These are phyloP conservation scores for Coniochaeta hoffmannii DNA, from an alignment of 2,329 filamentous ascomycete species.

Conservation along the genomic window DNA sequence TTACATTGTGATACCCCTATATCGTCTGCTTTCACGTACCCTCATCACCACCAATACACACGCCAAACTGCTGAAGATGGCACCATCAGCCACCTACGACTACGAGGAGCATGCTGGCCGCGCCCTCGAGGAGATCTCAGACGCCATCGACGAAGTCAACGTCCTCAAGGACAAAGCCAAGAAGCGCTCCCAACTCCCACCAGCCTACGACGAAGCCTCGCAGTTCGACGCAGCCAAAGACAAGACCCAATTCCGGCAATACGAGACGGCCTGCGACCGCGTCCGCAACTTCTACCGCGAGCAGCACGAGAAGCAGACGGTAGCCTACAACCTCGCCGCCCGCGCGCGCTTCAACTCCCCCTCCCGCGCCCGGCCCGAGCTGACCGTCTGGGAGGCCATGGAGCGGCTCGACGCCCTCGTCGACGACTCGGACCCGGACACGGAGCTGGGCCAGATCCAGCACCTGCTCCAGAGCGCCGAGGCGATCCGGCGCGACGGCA, in stretches of 20 bases:
- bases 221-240: constrained; percentile 21
- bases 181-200: neutral
- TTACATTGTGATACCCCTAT: neutral
- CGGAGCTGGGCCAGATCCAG: constrained; percentile 76
- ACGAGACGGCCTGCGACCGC: constrained; percentile 71
- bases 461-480: constrained; percentile 85
- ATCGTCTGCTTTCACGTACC: neutral
- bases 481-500: constrained; percentile 76
- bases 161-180: constrained; percentile 17
- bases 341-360: constrained; percentile 62
- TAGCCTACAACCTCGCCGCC: constrained; percentile 75
- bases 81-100: constrained; percentile 19
- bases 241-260: constrained; percentile 47
- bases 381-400: constrained; percentile 85
- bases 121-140: constrained; percentile 25
- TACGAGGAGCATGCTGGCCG: constrained; percentile 15
- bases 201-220: constrained; percentile 12
- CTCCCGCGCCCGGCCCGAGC: constrained; percentile 55
- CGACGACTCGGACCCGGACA: constrained; percentile 85
- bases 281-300: constrained; percentile 81
- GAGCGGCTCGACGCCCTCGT: constrained; percentile 86
- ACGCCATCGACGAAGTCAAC: constrained; percentile 26
- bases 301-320: constrained; percentile 62
- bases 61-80: no score
- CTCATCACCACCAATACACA: neutral